A percentile compares a stretch with the other conserved stretches of the same genome.
These are phyloP conservation scores for Singerocomus inundabilis DNA, from an alignment of 1,284 basidiomycete species.

Conservation along the genomic window DNA sequence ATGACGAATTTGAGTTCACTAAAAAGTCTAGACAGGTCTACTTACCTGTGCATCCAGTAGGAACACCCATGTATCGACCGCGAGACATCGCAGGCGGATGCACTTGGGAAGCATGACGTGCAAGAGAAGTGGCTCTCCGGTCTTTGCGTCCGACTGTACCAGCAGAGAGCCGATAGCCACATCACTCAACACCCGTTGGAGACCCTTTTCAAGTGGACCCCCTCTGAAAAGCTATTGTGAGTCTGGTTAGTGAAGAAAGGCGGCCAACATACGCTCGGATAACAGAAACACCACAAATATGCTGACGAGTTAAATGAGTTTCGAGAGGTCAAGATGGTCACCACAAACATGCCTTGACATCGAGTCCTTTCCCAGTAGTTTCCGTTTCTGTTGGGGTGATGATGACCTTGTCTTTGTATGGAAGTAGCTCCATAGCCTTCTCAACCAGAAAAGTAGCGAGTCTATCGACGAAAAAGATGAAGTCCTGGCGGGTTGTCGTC, in stretches of 20 bases:
- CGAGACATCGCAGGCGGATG: conserved; percentile 63
- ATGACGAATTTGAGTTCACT: neutral
- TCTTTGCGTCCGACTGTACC: conserved; percentile 83
- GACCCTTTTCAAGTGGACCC: conserved; percentile 88
- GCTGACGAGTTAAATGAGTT: conserved; percentile 29
- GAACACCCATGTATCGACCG: conserved; percentile 78
- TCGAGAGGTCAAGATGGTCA: neutral
- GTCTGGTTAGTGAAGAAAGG: conserved; percentile 2
- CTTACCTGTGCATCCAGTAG: conserved; percentile 87
- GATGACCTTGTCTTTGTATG: conserved; percentile 64
- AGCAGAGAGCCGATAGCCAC: conserved; percentile 87
- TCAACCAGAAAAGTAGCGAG: conserved; percentile 86
- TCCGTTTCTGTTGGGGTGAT: conserved; percentile 65
- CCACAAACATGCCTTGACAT: conserved; percentile 45
- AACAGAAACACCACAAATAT: conserved; percentile 82
- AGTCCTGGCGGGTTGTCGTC: conserved; percentile 75
- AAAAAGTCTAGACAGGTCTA: neutral
- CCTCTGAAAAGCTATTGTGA: conserved; percentile 51
- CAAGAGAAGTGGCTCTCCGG: conserved; percentile 88
- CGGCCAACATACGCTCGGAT: conserved; percentile 64
- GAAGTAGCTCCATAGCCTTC: conserved; percentile 78
- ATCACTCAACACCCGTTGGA: conserved; percentile 84
- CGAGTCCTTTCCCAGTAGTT: conserved; percentile 62
- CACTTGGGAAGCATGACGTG: conserved; percentile 77
- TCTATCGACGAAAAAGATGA: conserved; percentile 86